Conservation (phyloP, 306 rosid genomes). For the Lagenaria siceraria region DNA sequence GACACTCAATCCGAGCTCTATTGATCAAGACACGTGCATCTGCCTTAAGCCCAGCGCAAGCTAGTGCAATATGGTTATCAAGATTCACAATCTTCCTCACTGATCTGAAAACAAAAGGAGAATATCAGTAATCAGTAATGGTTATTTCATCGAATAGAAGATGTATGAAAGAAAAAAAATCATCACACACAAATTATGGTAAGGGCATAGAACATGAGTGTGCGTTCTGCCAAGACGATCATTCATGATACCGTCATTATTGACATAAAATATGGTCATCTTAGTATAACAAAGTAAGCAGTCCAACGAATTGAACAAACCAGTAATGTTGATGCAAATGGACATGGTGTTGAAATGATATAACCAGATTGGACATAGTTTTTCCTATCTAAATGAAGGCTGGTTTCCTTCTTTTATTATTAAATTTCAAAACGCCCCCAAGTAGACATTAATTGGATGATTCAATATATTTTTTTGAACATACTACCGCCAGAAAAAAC, state of each 20-base stretch:
- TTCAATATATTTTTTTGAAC: background rate
- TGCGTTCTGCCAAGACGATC: background rate
- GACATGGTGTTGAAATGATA: background rate
- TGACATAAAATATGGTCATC: background rate
- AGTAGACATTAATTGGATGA: background rate
- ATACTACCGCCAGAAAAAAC: background rate
- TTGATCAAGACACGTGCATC: constrained; percentile 93
- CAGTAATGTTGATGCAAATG: background rate
- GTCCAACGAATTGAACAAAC: background rate
- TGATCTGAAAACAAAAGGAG: constrained; percentile 20
- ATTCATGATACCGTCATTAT: background rate
- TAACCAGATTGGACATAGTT: background rate
- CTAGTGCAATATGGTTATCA: constrained; percentile 59
- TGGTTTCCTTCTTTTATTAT: background rate
- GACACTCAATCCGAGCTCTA: constrained; percentile 86
- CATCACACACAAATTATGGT: background rate
- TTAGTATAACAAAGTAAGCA: background rate
- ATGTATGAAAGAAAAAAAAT: background rate
- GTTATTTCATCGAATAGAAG: background rate
- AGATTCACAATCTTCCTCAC: constrained; percentile 55
- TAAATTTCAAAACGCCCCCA: background rate
- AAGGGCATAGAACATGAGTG: background rate
- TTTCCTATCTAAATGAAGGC: background rate
- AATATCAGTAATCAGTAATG: background rate
- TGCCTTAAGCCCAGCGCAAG: constrained; percentile 97